phyloP scores from a whole-genome alignment of 2,329 filamentous ascomycete species.

The Geosmithia putterillii region DNA sequence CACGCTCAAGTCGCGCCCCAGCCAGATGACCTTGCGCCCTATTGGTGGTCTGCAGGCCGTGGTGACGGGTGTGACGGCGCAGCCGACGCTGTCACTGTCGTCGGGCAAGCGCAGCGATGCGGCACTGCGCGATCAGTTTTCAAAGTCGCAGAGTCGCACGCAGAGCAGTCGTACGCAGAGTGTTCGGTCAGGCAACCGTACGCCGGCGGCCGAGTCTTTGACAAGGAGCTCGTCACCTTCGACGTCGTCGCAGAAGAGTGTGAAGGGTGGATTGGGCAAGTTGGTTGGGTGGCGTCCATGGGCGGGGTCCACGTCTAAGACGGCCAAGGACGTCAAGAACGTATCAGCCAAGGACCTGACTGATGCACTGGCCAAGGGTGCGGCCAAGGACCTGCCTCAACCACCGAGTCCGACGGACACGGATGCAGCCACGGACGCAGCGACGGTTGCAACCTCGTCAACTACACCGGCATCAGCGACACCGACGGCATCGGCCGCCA shows the following conservation, averaged over 20 bases:
- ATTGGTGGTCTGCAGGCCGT: conserved; percentile 43
- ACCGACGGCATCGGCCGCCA: too few species aligned
- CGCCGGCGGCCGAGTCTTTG: conserved; percentile 14
- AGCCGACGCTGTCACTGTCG: conserved; percentile 39
- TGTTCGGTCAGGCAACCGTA: conserved; percentile 17
- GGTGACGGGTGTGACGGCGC: conserved; percentile 46
- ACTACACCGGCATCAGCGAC: too few species aligned
- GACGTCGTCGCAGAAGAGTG: conserved; percentile 7
- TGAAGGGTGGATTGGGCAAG: conserved; percentile 21
- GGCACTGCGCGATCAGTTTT: conserved; percentile 44
- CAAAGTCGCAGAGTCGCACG: too few species aligned
- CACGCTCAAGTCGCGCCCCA: conserved; percentile 62
- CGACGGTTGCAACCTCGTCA: too few species aligned
- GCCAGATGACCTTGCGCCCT: conserved; percentile 52
- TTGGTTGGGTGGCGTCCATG: conserved; percentile 38
- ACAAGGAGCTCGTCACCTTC: conserved; percentile 9
- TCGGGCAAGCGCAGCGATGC: conserved; percentile 36
- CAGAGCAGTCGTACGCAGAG: conserved; percentile 24
- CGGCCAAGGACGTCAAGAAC: neutral
- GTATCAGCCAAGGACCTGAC: too few species aligned
- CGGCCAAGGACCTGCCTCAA: too few species aligned
- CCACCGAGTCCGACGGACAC: too few species aligned
- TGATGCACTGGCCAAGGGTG: too few species aligned
- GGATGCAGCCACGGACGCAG: too few species aligned
- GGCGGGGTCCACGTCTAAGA: conserved; percentile 14